These are phyloP conservation scores for Vinca minor DNA, from an alignment of 257 asterid genomes.

Conservation along the genomic window DNA sequence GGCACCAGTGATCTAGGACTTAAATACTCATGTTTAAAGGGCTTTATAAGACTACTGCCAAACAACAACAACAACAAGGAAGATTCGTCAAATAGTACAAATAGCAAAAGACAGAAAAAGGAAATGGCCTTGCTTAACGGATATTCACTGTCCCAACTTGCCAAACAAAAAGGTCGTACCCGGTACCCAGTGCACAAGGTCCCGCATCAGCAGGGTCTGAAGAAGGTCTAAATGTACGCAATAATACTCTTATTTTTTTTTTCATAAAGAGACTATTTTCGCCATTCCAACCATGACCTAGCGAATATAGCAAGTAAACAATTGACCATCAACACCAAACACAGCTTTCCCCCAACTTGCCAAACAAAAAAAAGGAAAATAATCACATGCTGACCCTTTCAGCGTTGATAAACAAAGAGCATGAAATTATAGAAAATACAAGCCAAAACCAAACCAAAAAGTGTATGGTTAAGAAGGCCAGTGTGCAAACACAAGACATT, in stretches of 20 bases:
- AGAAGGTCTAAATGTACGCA: no score
- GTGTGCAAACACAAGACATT: conserved; percentile 17
- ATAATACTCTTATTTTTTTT: no score
- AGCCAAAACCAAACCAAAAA: conserved; percentile 16
- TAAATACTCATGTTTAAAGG: conserved; percentile 12
- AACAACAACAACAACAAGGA: conserved; percentile 27
- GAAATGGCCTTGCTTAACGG: conserved; percentile 45
- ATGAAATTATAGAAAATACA: conserved; percentile 30
- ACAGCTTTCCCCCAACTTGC: no score
- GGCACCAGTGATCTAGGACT: conserved; percentile 19
- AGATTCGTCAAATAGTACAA: conserved; percentile 44
- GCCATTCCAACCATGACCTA: no score
- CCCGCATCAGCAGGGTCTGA: no score
- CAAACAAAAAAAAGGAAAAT: no score
- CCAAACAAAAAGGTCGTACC: conserved; percentile 17
- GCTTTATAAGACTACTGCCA: conserved; percentile 1
- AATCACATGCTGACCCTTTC: conserved; percentile 35
- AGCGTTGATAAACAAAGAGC: conserved; percentile 20
- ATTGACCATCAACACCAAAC: no score
- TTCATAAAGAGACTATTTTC: no score
- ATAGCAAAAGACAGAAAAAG: conserved; percentile 46
- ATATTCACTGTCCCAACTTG: conserved; percentile 62
- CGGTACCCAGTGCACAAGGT: no score
- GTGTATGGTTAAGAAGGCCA: conserved; percentile 8
- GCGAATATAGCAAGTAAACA: no score